Evolutionary conservation across 1,284 basidiomycete species (phyloP).

Genomic region (Irpex rosettiformis): DNA sequence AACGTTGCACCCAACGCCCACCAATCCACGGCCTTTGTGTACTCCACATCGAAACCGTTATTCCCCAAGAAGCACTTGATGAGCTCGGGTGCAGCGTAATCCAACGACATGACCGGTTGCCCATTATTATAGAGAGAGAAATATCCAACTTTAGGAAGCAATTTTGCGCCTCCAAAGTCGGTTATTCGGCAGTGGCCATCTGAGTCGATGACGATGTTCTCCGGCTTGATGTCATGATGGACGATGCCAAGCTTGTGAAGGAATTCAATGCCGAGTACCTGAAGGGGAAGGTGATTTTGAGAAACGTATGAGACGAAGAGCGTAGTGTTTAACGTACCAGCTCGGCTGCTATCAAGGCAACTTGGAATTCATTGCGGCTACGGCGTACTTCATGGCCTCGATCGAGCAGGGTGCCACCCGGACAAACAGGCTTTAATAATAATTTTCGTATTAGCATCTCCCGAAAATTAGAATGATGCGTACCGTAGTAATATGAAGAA

Average conservation of each 20-base stretch:
- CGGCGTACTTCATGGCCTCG: slow-evolving; percentile 12
- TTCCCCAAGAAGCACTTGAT: slow-evolving; percentile 5
- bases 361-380: background rate
- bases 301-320: background rate
- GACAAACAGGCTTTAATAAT: slow-evolving; percentile 22
- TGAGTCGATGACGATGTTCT: slow-evolving; percentile 64
- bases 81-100: slow-evolving; percentile 26
- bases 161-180: slow-evolving; percentile 48
- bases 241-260: slow-evolving; percentile 26
- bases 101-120: slow-evolving; percentile 15
- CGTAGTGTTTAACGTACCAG: slow-evolving; percentile 15
- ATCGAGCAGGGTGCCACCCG: slow-evolving; percentile 20
- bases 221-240: slow-evolving; percentile 59
- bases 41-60: slow-evolving; percentile 11
- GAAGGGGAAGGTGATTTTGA: background rate
- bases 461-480: slow-evolving; percentile 6
- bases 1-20: slow-evolving; percentile 24
- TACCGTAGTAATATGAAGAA: slow-evolving; percentile 23
- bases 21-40: slow-evolving; percentile 22
- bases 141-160: slow-evolving; percentile 9
- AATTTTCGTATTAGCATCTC: too few species aligned
- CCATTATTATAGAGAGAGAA: slow-evolving; percentile 5
- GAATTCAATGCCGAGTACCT: slow-evolving; percentile 25
- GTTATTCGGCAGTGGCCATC: slow-evolving; percentile 62
- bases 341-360: slow-evolving; percentile 23